phyloP scores from a whole-genome alignment of 495 filamentous ascomycete species.

The Aspergillus biplanus region DNA sequence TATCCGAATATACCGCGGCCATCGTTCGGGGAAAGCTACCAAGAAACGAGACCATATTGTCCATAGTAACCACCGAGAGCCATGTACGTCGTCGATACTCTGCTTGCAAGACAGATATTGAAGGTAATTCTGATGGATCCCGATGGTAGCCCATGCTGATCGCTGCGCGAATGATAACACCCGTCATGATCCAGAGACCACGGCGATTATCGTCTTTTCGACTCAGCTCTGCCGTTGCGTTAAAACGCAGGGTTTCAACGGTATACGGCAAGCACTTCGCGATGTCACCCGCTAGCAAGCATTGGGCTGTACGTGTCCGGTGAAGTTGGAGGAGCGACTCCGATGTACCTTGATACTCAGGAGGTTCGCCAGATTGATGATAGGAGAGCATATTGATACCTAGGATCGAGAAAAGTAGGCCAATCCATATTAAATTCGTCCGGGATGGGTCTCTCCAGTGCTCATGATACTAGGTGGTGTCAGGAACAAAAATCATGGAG shows the following conservation, averaged over 20 bases:
- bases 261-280: constrained; percentile 44
- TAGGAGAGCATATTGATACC: constrained; percentile 23
- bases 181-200: constrained; percentile 45
- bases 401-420: constrained; percentile 32
- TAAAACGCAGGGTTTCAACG: constrained; percentile 46
- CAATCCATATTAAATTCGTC: constrained; percentile 28
- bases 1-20: constrained; percentile 38
- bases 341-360: constrained; percentile 12
- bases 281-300: constrained; percentile 45
- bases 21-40: constrained; percentile 44
- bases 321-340: constrained; percentile 22
- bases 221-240: constrained; percentile 43
- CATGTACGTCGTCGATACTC: constrained; percentile 61
- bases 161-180: constrained; percentile 41
- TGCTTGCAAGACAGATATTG: constrained; percentile 53
- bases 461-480: constrained; percentile 20
- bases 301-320: constrained; percentile 42
- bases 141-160: constrained; percentile 54
- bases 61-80: constrained; percentile 53
- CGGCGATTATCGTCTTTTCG: constrained; percentile 39
- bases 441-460: constrained; percentile 29
- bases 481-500: neutral
- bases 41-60: constrained; percentile 48
- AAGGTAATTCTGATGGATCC: constrained; percentile 48
- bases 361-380: constrained; percentile 12